Base-by-base conservation (phyloP, 2,329 filamentous ascomycete species). In the Colletotrichum zoysiae region DNA sequence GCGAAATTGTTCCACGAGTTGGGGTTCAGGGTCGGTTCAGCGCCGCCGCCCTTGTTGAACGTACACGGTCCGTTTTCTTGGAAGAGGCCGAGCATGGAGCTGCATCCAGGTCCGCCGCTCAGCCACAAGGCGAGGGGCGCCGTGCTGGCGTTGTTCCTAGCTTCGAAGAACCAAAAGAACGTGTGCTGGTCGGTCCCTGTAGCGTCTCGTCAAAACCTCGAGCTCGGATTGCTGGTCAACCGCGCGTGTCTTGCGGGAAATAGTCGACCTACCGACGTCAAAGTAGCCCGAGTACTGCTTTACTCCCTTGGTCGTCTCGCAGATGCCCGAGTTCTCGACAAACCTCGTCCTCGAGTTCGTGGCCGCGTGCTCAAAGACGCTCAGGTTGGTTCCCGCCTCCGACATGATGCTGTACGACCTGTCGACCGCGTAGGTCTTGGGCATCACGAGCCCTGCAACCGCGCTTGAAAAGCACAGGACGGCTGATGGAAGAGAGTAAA, bases 221-320 rank as follows among this genome's bases (percentile, higher is more conserved):
- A n/a, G 55, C 50, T 70, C 59, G 35, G 26, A 20, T 42, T 26
- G 5, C 11, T 14, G 4, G 4, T 5, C 9, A 6, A 18, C 4
- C 42, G 20, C 20, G 5, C 20, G 18, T 12, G 44, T 35, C 18
- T 33, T 73, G 9, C 3, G 73, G 76, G 53, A 66, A 65, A 20
- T 2, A 3, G 18, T 46, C 3, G 20, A 69, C 69, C 11, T 58
- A 71, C 86, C 84, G 16, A 86, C 83, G 2, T 81, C 81, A 70
- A 89, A 61, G 79, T 87, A 87, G 9, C 86, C 86, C 5, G 84
- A 86, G 75, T 85, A 86, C 71, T 85, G 84, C 40, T 84, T 86
- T 2, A 87, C 86, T 1, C 84, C 83, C 0, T 81, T 79, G 0
- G 85, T 87, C 0, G 84, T 86, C 77, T 87, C 86, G 74, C 86